Percentiles rank a stretch among this genome's conserved stretches.
Evolutionary conservation across 495 filamentous ascomycete genomes (phyloP).

Genomic region (Neurospora sp.): DNA sequence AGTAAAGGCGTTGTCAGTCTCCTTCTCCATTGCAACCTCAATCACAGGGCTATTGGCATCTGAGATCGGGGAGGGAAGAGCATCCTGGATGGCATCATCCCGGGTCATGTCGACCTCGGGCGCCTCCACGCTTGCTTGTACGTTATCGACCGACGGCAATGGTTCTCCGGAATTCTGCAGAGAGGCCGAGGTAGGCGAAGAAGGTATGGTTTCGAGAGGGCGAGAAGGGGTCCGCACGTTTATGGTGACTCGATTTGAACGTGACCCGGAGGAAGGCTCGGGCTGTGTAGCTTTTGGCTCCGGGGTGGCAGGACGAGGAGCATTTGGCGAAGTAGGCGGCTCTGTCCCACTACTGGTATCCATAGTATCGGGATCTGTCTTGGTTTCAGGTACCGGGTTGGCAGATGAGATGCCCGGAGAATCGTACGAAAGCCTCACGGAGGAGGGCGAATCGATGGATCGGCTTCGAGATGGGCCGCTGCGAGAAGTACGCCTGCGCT

Average conservation of each 20-base stretch:
- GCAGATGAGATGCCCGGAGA: constrained; percentile 15
- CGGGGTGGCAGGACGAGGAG: constrained; percentile 24
- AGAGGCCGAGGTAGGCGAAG: constrained; percentile 37
- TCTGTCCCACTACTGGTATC: constrained; percentile 5
- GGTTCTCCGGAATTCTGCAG: constrained; percentile 15
- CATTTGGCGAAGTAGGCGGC: constrained; percentile 25
- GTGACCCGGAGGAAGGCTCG: constrained; percentile 21
- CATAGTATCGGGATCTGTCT: constrained; percentile 28
- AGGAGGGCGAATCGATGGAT: constrained; percentile 25
- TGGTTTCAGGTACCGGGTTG: constrained; percentile 11
- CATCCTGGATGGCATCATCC: constrained; percentile 12
- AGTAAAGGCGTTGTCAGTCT: constrained; percentile 23
- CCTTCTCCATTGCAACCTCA: constrained; percentile 19
- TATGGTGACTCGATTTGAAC: constrained; percentile 42
- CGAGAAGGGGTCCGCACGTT: constrained; percentile 38
- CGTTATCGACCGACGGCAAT: constrained; percentile 12
- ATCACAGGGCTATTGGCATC: constrained; percentile 28
- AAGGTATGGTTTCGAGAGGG: constrained; percentile 26
- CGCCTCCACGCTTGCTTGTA: constrained; percentile 32
- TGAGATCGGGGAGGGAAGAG: constrained; percentile 26
- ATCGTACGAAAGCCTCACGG: constrained; percentile 3
- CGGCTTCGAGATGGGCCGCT: constrained; percentile 30
- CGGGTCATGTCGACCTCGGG: constrained; percentile 28
- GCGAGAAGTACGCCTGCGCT: constrained; percentile 39
- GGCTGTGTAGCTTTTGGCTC: constrained; percentile 17